phyloP scores from a whole-genome alignment of 2,329 filamentous ascomycete genomes.

The Dactylellina drechsleri region DNA sequence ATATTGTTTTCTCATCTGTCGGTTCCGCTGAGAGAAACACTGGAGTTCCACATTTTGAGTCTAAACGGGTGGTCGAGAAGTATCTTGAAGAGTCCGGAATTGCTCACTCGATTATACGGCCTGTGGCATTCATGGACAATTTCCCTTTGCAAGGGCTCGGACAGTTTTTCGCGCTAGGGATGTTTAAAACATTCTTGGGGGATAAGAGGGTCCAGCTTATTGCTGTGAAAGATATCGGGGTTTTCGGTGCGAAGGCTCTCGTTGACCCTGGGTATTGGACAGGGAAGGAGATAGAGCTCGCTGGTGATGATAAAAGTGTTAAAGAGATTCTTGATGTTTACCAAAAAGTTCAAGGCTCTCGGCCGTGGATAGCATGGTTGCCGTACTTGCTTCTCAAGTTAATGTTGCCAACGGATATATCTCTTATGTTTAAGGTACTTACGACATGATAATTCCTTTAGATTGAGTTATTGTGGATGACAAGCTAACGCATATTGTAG shows the following conservation, averaged over 20 bases:
- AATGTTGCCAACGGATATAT: slow-evolving; percentile 59
- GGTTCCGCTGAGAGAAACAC: slow-evolving; percentile 41
- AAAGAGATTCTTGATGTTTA: slow-evolving; percentile 59
- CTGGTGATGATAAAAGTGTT: slow-evolving; percentile 63
- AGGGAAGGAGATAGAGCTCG: slow-evolving; percentile 61
- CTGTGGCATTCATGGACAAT: slow-evolving; percentile 64
- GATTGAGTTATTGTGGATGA: background rate
- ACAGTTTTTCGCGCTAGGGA: slow-evolving; percentile 59
- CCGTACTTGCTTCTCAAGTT: slow-evolving; percentile 28
- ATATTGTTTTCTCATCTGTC: slow-evolving; percentile 44
- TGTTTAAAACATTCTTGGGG: slow-evolving; percentile 59
- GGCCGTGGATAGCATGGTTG: slow-evolving; percentile 43
- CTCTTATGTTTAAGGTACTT: slow-evolving; percentile 45
- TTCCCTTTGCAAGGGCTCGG: slow-evolving; percentile 12
- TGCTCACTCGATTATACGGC: slow-evolving; percentile 63
- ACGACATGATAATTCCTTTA: too few species aligned
- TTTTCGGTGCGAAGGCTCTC: slow-evolving; percentile 61
- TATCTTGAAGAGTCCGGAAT: slow-evolving; percentile 42
- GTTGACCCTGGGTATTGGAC: slow-evolving; percentile 58
- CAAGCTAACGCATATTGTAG: background rate
- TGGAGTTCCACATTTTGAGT: slow-evolving; percentile 48
- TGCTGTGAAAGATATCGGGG: slow-evolving; percentile 62
- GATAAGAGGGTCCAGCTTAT: slow-evolving; percentile 61
- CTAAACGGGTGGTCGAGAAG: slow-evolving; percentile 40
- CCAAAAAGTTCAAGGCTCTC: slow-evolving; percentile 55